These are phyloP conservation scores for Metschnikowia kofuensis DNA, from an alignment of 805 yeast species.

Conservation along the genomic window DNA sequence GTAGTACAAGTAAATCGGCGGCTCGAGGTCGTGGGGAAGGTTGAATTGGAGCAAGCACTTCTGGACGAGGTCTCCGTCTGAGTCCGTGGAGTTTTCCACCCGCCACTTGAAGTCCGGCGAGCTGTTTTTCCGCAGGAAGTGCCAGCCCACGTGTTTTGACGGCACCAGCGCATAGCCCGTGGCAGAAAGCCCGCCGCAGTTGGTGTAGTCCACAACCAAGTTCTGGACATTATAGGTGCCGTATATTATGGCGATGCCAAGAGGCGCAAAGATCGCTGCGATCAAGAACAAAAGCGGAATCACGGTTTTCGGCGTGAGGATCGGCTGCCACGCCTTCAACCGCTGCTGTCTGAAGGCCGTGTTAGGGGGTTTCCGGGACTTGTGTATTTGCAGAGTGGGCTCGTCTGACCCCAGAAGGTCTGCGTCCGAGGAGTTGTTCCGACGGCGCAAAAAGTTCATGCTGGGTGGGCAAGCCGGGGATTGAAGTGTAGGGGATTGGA, in stretches of 20 bases:
- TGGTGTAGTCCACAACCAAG: conserved; percentile 68
- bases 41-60: conserved; percentile 70
- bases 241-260: conserved; percentile 80
- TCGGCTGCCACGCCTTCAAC: conserved; percentile 77
- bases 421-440: conserved; percentile 24
- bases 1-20: conserved; percentile 77
- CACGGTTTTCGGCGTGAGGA: conserved; percentile 87
- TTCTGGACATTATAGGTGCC: conserved; percentile 81
- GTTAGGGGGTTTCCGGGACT: conserved; percentile 47
- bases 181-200: conserved; percentile 50
- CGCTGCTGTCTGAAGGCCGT: conserved; percentile 80
- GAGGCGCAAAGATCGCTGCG: conserved; percentile 81
- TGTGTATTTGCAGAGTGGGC: conserved; percentile 16
- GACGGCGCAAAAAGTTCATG: conserved; percentile 34
- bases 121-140: conserved; percentile 50
- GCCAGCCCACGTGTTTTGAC: conserved; percentile 50
- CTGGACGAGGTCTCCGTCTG: conserved; percentile 33
- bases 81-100: conserved; percentile 32
- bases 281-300: conserved; percentile 75
- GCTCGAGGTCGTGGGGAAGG: conserved; percentile 64
- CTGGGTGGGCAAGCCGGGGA: not conserved
- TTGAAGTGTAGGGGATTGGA: no score
- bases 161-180: conserved; percentile 53
- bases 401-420: conserved; percentile 18
- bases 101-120: conserved; percentile 65